phyloP scores from a whole-genome alignment of 2,329 filamentous ascomycete species.

The Xylaria sp. region DNA sequence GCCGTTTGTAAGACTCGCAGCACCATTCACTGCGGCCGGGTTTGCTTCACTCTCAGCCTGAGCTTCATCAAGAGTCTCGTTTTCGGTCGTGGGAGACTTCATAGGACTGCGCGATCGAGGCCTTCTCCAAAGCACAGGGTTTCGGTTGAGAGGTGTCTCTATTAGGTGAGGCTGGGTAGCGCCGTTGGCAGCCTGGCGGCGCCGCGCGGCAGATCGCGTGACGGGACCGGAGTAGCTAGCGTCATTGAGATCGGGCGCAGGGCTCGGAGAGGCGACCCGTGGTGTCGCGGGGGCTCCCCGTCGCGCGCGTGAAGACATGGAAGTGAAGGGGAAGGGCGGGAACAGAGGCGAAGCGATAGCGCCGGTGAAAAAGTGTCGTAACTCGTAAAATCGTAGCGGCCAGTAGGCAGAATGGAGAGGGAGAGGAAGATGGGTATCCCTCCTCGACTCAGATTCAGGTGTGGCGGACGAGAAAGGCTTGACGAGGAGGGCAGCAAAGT shows the following conservation, averaged over 20 bases:
- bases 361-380: constrained; percentile 51
- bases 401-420: constrained; percentile 39
- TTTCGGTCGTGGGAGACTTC: constrained; percentile 45
- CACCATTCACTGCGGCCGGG: constrained; percentile 30
- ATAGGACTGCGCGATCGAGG: constrained; percentile 68
- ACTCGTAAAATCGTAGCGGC: constrained; percentile 43
- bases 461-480: constrained; percentile 27
- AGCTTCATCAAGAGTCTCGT: constrained; percentile 47
- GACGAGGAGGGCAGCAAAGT: constrained; percentile 34
- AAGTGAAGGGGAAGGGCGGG: constrained; percentile 50
- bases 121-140: constrained; percentile 53
- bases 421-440: constrained; percentile 45
- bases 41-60: constrained; percentile 35
- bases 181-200: constrained; percentile 40
- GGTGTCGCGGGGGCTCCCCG: constrained; percentile 67
- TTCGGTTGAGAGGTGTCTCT: constrained; percentile 49
- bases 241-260: constrained; percentile 51
- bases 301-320: constrained; percentile 49
- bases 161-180: constrained; percentile 55
- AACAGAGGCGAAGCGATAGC: constrained; percentile 52
- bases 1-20: constrained; percentile 18
- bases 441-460: constrained; percentile 42
- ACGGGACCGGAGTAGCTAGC: constrained; percentile 60
- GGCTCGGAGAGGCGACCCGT: constrained; percentile 84
- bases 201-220: constrained; percentile 68